These are phyloP conservation scores for Ajuga chamaepitys DNA, from an alignment of 257 asterid species.

Conservation along the genomic window DNA sequence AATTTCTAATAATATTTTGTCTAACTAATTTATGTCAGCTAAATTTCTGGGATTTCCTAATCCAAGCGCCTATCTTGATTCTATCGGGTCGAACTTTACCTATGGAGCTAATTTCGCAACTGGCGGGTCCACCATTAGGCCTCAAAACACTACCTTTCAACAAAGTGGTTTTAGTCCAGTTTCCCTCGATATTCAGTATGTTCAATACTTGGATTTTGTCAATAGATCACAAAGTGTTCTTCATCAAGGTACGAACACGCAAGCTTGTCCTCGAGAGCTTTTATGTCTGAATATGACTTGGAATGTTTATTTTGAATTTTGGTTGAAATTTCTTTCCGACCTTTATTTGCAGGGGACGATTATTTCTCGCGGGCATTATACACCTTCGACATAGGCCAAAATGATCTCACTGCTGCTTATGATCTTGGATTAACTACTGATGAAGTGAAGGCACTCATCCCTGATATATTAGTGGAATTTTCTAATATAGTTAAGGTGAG, in stretches of 20 bases:
- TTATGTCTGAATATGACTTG: no score
- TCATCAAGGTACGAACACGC: constrained; percentile 36
- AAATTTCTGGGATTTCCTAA: constrained; percentile 47
- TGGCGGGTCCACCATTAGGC: constrained; percentile 78
- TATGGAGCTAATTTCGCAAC: constrained; percentile 86
- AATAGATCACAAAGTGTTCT: constrained; percentile 48
- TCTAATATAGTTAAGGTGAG: constrained; percentile 46
- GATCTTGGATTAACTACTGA: constrained; percentile 50
- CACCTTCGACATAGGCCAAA: constrained; percentile 77
- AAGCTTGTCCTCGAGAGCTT: no score
- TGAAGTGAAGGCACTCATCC: constrained; percentile 66
- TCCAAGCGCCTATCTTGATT: constrained; percentile 64
- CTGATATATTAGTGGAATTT: constrained; percentile 47
- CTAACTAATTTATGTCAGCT: no score
- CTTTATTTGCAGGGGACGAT: constrained; percentile 38
- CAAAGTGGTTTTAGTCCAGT: constrained; percentile 81
- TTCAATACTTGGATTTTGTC: constrained; percentile 50
- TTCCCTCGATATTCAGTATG: constrained; percentile 54
- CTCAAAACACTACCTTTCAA: constrained; percentile 55
- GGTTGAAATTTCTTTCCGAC: no score
- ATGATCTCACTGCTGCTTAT: constrained; percentile 76
- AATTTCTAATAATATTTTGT: no score
- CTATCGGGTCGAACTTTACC: constrained; percentile 70
- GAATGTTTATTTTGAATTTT: no score
- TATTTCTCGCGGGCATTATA: constrained; percentile 50